Evolutionary conservation across 768 basidiomycete species (phyloP), one percentile per base, ranked within the genome.

Genomic region (Trametes coccinea): DNA sequence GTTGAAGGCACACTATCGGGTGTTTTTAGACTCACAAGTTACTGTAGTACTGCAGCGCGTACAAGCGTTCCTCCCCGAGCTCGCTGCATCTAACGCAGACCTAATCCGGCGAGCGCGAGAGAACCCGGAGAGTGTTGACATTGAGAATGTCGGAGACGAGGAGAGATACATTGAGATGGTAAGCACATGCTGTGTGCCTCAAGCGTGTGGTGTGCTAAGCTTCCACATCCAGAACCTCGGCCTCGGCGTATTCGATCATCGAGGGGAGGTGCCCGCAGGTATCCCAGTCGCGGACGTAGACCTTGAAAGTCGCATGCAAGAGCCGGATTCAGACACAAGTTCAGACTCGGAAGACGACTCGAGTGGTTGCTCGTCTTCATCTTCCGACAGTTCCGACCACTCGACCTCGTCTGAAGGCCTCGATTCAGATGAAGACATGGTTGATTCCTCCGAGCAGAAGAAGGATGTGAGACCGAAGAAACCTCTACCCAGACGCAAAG

Each of bases 21-120:
- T 49, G 5, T 46, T 22, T 22, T 22, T 1, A 22, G 7, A 10
- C 14, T 27, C n/a, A 3, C 59, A 51, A 30, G 30, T 49, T 29
- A n/a, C 27, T 43, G n/a, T 63, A 91, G 89, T 91, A 17, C 75
- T 92, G 5, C 78, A 83, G 9, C 83, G 88, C 16, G 78, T 90
- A 3, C 82, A 84, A 69, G 80, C 83, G 0, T 90, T 91, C 69
- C 80, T 91, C 5, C 88, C 88, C 2, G 76, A 83, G 65, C 75
- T 90, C 16, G 82, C 85, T 49, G 86, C 84, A 11, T 86, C 88
- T 2, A 90, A 89, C 65, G 78, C 77, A 2, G 71, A 79, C 1
- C 78, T 90, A 16, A 67, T 77, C 3, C 75, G 78, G 59, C 77
- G 77, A n/a, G 75, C 74, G 9, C 72, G 79, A 41, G 70, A 72